These are phyloP conservation scores for Ensete ventricosum DNA, from an alignment of 176 grass and related monocot species.

Conservation along the genomic window DNA sequence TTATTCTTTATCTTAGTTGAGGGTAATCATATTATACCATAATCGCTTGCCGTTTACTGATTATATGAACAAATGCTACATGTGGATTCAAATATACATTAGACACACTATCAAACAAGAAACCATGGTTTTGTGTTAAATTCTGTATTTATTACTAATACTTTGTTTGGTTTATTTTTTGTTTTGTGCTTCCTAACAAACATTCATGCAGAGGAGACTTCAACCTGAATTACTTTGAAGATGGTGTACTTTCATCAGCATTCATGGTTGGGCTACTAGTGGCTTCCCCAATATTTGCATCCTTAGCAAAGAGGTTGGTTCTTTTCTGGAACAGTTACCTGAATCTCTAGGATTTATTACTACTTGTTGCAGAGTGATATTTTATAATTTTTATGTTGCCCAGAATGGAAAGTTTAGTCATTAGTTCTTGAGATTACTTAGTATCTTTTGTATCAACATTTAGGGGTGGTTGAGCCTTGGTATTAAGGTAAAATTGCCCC, in stretches of 20 bases:
- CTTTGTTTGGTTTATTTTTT: background rate
- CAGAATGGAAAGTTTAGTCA: background rate
- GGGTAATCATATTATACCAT: background rate
- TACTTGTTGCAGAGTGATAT: background rate
- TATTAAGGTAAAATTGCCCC: too few relatives aligned
- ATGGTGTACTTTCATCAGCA: constrained; percentile 88
- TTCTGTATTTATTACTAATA: background rate
- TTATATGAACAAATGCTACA: background rate
- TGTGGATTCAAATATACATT: background rate
- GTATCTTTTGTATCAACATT: too few relatives aligned
- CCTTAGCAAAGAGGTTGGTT: constrained; percentile 68
- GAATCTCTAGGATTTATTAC: background rate
- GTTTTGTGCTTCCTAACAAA: background rate
- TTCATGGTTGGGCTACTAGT: constrained; percentile 98
- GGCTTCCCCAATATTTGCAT: constrained; percentile 83
- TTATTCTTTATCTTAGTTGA: constrained; percentile 8
- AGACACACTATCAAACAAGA: background rate
- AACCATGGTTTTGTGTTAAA: background rate
- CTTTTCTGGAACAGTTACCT: background rate
- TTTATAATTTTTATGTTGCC: background rate
- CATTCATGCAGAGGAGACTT: constrained; percentile 67
- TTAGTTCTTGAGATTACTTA: background rate
- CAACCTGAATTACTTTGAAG: constrained; percentile 86
- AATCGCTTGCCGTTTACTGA: background rate
- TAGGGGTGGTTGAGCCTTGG: too few relatives aligned